Evolutionary conservation across 2,329 filamentous ascomycete species (phyloP).

Genomic region (Aspergillus glaucus): DNA sequence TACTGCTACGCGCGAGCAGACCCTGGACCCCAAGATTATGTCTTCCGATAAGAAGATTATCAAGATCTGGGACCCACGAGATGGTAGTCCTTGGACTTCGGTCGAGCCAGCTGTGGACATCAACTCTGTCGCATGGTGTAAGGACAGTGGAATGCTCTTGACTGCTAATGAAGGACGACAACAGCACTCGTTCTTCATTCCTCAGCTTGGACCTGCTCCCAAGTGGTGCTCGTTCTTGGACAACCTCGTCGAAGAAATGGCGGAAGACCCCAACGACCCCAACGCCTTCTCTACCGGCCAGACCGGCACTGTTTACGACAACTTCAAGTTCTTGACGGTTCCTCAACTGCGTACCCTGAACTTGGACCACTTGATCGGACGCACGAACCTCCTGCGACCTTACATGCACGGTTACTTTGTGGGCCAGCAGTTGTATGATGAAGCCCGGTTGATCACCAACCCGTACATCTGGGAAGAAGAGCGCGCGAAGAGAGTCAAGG

Average conservation of each 20-base stretch:
- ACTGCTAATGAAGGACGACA: constrained; percentile 96
- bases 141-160: constrained; percentile 86
- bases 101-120: constrained; percentile 93
- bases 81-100: constrained; percentile 86
- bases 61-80: constrained; percentile 85
- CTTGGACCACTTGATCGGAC: constrained; percentile 81
- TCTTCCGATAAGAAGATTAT: constrained; percentile 93
- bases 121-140: constrained; percentile 89
- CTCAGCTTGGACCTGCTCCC: constrained; percentile 85
- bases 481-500: constrained; percentile 79
- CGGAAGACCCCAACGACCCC: constrained; percentile 66
- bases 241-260: constrained; percentile 98
- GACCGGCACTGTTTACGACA: constrained; percentile 81
- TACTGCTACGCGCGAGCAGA: constrained; percentile 65
- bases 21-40: constrained; percentile 65
- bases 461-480: constrained; percentile 93
- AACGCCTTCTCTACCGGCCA: constrained; percentile 43
- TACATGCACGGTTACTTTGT: constrained; percentile 99
- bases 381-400: constrained; percentile 79
- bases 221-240: constrained; percentile 96
- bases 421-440: constrained; percentile 88
- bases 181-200: constrained; percentile 92
- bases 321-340: constrained; percentile 95
- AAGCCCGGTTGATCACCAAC: constrained; percentile 86
- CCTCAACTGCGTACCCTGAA: constrained; percentile 80